These are phyloP conservation scores for Plectosphaerella plurivora DNA, from an alignment of 2,329 filamentous ascomycete genomes.

Conservation along the genomic window DNA sequence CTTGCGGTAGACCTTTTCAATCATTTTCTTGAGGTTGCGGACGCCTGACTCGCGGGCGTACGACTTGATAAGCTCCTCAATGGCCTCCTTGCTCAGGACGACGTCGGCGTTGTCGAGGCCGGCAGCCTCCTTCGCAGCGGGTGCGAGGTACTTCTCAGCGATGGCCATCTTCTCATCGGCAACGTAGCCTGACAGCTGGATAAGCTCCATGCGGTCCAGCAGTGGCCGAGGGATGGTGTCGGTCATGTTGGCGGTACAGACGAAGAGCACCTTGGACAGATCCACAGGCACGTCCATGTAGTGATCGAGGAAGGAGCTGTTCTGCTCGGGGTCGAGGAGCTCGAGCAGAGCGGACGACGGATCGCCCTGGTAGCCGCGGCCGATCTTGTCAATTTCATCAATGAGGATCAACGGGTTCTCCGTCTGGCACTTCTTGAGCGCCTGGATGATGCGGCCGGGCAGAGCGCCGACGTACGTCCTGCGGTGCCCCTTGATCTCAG, in stretches of 20 bases:
- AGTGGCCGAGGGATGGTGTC: constrained; percentile 94
- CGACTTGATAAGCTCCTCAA: constrained; percentile 95
- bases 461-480: constrained; percentile 94
- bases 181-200: constrained; percentile 92
- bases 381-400: constrained; percentile 98
- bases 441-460: constrained; percentile 95
- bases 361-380: constrained; percentile 91
- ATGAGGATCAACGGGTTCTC: constrained; percentile 96
- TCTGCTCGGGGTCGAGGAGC: constrained; percentile 93
- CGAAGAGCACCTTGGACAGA: constrained; percentile 94
- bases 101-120: constrained; percentile 89
- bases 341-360: constrained; percentile 92
- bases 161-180: constrained; percentile 99
- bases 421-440: constrained; percentile 97
- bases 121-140: constrained; percentile 89
- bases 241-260: constrained; percentile 98
- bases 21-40: constrained; percentile 97
- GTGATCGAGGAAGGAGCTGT: constrained; percentile 94
- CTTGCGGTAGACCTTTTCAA: constrained; percentile 98
- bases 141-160: constrained; percentile 85
- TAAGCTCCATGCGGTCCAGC: constrained; percentile 96
- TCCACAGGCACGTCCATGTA: constrained; percentile 99
- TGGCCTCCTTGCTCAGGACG: constrained; percentile 77
- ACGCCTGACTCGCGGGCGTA: constrained; percentile 98
- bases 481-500: constrained; percentile 96